Evolutionary conservation across 179 eudicot genomes (phyloP).

Genomic region (Drosera spatulata): DNA sequence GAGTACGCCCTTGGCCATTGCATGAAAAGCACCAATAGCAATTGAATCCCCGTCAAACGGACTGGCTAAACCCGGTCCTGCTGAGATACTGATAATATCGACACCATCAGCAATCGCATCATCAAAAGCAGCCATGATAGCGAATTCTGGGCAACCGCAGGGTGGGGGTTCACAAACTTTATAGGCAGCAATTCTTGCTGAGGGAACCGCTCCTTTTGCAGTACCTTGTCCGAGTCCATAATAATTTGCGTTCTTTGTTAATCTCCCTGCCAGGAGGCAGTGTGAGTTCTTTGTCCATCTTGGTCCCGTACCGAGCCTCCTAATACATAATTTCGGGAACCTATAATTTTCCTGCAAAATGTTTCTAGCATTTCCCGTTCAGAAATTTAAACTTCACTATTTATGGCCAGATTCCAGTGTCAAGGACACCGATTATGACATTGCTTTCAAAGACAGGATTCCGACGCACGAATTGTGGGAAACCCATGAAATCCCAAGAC

Average conservation of each 20-base stretch:
- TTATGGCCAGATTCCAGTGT: constrained; percentile 61
- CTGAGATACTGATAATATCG: constrained; percentile 40
- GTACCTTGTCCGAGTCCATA: constrained; percentile 32
- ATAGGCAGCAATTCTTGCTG: constrained; percentile 48
- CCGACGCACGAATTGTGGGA: constrained; percentile 1
- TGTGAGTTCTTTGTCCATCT: constrained; percentile 47
- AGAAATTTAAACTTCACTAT: too few relatives aligned
- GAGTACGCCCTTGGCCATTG: constrained; percentile 5
- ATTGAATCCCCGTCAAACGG: not conserved
- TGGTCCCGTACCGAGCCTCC: constrained; percentile 27
- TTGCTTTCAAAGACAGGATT: constrained; percentile 20
- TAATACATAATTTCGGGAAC: constrained; percentile 18
- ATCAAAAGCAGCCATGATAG: constrained; percentile 48
- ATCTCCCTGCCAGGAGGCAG: constrained; percentile 43
- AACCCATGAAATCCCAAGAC: constrained; percentile 82
- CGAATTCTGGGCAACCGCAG: constrained; percentile 14
- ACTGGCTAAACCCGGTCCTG: constrained; percentile 7
- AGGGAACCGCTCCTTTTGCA: constrained; percentile 43
- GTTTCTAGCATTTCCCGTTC: too few relatives aligned
- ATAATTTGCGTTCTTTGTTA: constrained; percentile 17
- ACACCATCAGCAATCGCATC: constrained; percentile 65
- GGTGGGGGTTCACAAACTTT: constrained; percentile 38
- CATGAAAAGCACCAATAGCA: constrained; percentile 9
- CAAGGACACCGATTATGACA: too few relatives aligned
- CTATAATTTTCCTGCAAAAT: constrained; percentile 45